Conservation (phyloP, 345 rosid genomes). For the Eucalyptus tenuipes region DNA sequence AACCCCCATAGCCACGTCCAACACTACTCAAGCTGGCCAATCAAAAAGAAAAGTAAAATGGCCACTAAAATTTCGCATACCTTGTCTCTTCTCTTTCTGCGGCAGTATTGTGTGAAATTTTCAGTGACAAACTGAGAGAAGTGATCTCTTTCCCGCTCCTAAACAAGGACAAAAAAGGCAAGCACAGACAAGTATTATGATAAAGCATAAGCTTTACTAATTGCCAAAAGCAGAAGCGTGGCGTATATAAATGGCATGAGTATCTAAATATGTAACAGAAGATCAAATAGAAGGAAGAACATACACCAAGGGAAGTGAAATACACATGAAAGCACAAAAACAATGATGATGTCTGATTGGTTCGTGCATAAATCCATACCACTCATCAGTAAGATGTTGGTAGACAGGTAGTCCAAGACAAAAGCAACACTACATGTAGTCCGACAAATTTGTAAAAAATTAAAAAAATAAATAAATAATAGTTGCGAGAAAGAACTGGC, state of each 20-base stretch:
- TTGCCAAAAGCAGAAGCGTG: neutral
- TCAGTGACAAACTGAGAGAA: slow-evolving; percentile 96
- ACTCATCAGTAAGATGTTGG: neutral
- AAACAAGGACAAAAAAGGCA: neutral
- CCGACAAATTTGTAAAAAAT: neutral
- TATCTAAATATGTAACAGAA: neutral
- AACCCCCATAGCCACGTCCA: neutral
- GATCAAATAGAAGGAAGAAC: neutral
- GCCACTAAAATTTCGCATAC: slow-evolving; percentile 15
- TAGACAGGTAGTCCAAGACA: neutral
- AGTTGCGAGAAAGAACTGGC: neutral
- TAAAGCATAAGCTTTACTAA: neutral
- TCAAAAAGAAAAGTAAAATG: neutral
- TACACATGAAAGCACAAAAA: neutral
- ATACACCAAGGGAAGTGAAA: neutral
- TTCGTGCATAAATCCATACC: neutral
- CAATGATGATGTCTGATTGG: neutral
- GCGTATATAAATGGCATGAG: neutral
- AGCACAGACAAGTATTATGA: neutral
- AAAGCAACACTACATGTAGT: neutral
- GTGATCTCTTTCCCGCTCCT: slow-evolving; percentile 98
- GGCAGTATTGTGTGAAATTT: slow-evolving; percentile 85
- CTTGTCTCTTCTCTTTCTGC: slow-evolving; percentile 98
- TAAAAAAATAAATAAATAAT: neutral
- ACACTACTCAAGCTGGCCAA: neutral